phyloP scores from a whole-genome alignment of 2,329 filamentous ascomycete genomes.

The Trichoderma cornu-damae region DNA sequence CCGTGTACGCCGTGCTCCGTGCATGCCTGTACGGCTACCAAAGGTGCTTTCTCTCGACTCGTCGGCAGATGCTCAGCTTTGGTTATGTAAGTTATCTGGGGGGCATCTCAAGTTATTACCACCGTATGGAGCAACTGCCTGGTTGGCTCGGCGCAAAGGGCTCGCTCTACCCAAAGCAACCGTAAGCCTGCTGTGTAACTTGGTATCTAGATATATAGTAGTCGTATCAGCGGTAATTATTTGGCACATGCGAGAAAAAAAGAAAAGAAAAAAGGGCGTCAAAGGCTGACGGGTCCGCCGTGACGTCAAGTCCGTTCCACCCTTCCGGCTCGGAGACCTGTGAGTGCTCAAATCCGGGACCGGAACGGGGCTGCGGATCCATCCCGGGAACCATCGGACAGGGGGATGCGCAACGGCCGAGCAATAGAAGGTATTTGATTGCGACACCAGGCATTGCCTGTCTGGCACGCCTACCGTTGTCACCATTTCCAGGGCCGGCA shows the following conservation, averaged over 20 bases:
- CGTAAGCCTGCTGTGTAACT: not conserved
- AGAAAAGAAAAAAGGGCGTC: not conserved
- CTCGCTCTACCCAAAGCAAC: too few relatives aligned
- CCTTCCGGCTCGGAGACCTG: slow-evolving; percentile 26
- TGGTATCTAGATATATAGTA: too few relatives aligned
- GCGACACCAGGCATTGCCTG: not conserved
- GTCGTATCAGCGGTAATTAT: not conserved
- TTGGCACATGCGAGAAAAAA: not conserved
- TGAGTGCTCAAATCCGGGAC: slow-evolving; percentile 28
- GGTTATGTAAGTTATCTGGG: too few relatives aligned
- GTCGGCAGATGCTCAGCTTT: too few relatives aligned
- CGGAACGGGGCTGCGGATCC: slow-evolving; percentile 20
- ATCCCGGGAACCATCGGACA: slow-evolving; percentile 7
- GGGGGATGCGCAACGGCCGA: not conserved
- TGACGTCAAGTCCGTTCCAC: slow-evolving; percentile 30
- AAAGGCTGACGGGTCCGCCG: slow-evolving; percentile 13
- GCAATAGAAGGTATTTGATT: not conserved
- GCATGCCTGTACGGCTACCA: too few relatives aligned
- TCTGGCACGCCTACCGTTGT: not conserved
- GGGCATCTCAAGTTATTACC: too few relatives aligned
- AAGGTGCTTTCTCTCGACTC: too few relatives aligned
- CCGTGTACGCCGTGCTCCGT: too few relatives aligned
- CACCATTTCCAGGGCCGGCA: not conserved
- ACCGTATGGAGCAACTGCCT: too few relatives aligned
- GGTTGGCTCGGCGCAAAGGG: too few relatives aligned